Evolutionary conservation across 441 rosid species (phyloP), one percentile per base, ranked within the genome.

Genomic region (Manihot esculenta): DNA sequence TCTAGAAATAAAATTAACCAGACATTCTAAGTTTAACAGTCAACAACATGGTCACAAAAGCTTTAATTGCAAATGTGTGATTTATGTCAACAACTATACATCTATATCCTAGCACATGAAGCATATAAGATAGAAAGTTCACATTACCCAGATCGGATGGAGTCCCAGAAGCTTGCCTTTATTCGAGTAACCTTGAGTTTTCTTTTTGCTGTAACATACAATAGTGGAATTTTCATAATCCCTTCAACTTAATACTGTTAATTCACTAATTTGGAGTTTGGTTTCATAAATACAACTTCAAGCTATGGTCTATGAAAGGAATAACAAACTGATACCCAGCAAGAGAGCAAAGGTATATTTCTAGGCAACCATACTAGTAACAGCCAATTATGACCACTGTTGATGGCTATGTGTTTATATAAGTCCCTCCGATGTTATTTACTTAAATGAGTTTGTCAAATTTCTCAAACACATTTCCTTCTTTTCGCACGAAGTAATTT

Each of bases 151-250:
- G 94, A 84, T 88, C 83, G 86, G 47, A 94, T 86, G 70, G 89
- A 86, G 51, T 92, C 93, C 99, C 97, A 94, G 80, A 94, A 88
- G 65, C 81, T 81, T 41, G 89, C 84, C 73, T 81, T 85, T 76
- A 89, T 83, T 5, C 76, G 86, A 54, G 82, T 81, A 81, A 78
- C 78, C 84, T 82, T 86, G 61, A 83, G 72, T 78, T 81, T 86
- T 80, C 87, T 84, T 64, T 72, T 86, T 57, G 74, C 97, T 93
- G 92, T 74, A 72, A 85, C 68, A 65, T 26, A 38, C 49, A 82
- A 30, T 18, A 26, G 44, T 12, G 4, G 27, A 30, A 64, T 33
- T 53, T 41, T 53, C 7, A 20, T 11, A 48, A 65, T 15, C 23
- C 20, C 60, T 64, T 6, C 21, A 53, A 24, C 18, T 54, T 15